Percentiles rank a stretch among this genome's conserved stretches.
Evolutionary conservation across 805 yeast genomes (phyloP).

Genomic region (Candida insectalens): DNA sequence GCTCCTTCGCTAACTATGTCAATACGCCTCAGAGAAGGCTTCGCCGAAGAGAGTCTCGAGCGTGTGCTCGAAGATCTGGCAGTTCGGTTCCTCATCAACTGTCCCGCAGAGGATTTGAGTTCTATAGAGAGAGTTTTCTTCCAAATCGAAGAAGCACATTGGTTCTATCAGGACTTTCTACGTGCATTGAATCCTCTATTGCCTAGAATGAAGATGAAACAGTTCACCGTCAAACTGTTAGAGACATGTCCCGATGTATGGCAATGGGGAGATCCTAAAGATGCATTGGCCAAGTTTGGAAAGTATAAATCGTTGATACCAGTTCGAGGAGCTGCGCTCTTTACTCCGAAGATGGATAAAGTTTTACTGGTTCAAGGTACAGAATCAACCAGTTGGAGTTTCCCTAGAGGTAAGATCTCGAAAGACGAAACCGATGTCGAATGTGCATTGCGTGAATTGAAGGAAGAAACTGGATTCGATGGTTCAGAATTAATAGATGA

Average conservation of each 20-base stretch:
- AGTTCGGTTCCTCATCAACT: constrained; percentile 84
- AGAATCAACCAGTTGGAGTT: constrained; percentile 78
- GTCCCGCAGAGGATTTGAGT: constrained; percentile 84
- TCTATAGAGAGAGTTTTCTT: constrained; percentile 77
- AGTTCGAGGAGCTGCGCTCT: constrained; percentile 89
- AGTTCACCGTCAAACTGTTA: constrained; percentile 59
- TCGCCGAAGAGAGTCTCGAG: constrained; percentile 58
- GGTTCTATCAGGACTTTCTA: constrained; percentile 89
- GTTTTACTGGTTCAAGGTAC: constrained; percentile 76
- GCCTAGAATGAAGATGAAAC: constrained; percentile 70
- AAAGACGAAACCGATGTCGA: constrained; percentile 82
- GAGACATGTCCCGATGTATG: constrained; percentile 67
- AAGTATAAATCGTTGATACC: constrained; percentile 86
- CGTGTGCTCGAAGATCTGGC: constrained; percentile 75
- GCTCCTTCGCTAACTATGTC: no score
- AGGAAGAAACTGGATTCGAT: constrained; percentile 92
- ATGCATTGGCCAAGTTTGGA: constrained; percentile 71
- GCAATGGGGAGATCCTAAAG: constrained; percentile 79
- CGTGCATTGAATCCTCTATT: constrained; percentile 62
- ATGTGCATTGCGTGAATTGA: constrained; percentile 87
- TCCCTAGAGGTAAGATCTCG: constrained; percentile 94
- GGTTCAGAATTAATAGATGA: constrained; percentile 57
- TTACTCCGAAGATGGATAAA: constrained; percentile 62
- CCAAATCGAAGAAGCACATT: constrained; percentile 96
- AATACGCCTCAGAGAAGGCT: constrained; percentile 28